These are phyloP conservation scores for Vaccinium corymbosum DNA, from an alignment of 148 eudicot species.

Conservation along the genomic window DNA sequence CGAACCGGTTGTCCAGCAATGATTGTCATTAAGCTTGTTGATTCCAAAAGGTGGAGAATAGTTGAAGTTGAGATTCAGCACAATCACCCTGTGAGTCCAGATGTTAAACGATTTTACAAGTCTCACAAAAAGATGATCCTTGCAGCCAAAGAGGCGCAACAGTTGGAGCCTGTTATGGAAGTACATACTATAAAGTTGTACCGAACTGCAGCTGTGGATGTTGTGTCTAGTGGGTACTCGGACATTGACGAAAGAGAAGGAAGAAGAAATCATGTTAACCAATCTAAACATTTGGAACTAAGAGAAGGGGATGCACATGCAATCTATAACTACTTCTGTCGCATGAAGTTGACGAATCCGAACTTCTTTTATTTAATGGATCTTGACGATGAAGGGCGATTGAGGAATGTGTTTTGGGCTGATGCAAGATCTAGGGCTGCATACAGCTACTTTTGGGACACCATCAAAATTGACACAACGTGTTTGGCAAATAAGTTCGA, in stretches of 20 bases:
- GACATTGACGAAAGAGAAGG: slow-evolving; percentile 20
- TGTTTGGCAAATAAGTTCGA: slow-evolving; percentile 34
- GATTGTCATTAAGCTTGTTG: slow-evolving; percentile 36
- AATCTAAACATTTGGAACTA: slow-evolving; percentile 35
- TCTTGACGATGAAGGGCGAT: slow-evolving; percentile 32
- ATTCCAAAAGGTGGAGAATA: slow-evolving; percentile 37
- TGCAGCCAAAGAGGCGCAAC: slow-evolving; percentile 28
- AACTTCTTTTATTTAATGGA: slow-evolving; percentile 36
- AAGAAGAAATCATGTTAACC: slow-evolving; percentile 13
- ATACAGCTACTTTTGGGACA: slow-evolving; percentile 29
- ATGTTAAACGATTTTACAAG: slow-evolving; percentile 31
- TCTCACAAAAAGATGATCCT: slow-evolving; percentile 38
- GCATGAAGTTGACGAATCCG: slow-evolving; percentile 40
- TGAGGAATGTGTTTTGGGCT: slow-evolving; percentile 40
- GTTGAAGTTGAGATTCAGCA: slow-evolving; percentile 37
- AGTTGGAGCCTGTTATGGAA: slow-evolving; percentile 27
- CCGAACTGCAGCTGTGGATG: slow-evolving; percentile 24
- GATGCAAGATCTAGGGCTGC: slow-evolving; percentile 40
- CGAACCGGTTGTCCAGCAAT: slow-evolving; percentile 44
- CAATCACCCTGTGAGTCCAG: slow-evolving; percentile 36
- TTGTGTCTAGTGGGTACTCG: slow-evolving; percentile 17
- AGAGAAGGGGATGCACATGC: slow-evolving; percentile 40
- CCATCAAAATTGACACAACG: slow-evolving; percentile 31
- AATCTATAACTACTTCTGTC: slow-evolving; percentile 35
- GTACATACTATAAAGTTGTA: slow-evolving; percentile 35